A percentile compares a stretch with the other conserved stretches of the same genome.
Conservation (phyloP, 2,329 filamentous ascomycete genomes). For the Drechslerella dactyloides region DNA sequence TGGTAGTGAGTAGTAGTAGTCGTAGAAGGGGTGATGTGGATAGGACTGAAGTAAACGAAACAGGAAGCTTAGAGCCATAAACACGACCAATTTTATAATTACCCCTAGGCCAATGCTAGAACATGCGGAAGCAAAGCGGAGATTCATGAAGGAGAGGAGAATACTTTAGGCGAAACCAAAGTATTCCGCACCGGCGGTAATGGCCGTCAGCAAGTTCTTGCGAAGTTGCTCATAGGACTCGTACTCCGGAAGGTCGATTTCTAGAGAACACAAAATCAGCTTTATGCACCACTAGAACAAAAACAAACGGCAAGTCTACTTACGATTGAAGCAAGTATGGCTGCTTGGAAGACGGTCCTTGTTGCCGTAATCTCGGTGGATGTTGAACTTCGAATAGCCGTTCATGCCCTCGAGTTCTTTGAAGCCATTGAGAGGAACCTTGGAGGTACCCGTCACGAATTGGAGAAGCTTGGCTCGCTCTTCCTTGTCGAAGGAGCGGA, state of each 20-base stretch:
- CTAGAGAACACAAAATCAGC: constrained; percentile 57
- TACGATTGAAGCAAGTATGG: constrained; percentile 99
- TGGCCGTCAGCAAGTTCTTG: constrained; percentile 87
- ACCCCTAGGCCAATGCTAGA: constrained; percentile 50
- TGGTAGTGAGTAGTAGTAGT: constrained; percentile 30
- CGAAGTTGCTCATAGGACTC: constrained; percentile 92
- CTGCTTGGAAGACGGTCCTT: constrained; percentile 94
- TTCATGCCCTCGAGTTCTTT: constrained; percentile 99
- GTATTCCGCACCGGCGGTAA: constrained; percentile 96
- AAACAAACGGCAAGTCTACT: constrained; percentile 63
- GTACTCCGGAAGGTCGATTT: constrained; percentile 98
- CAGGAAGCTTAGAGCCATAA: background rate
- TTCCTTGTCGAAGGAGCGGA: constrained; percentile 97
- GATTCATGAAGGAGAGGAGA: constrained; percentile 19
- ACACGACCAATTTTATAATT: constrained; percentile 46
- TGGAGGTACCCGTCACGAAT: constrained; percentile 97
- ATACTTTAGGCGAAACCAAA: constrained; percentile 88
- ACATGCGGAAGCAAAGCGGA: constrained; percentile 7
- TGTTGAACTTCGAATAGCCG: constrained; percentile 96
- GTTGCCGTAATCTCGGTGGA: constrained; percentile 95
- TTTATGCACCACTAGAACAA: constrained; percentile 22
- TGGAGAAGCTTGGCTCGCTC: constrained; percentile 96
- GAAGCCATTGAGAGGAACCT: constrained; percentile 97
- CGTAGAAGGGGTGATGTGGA: too few relatives aligned
- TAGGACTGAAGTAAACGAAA: too few relatives aligned